phyloP scores from a whole-genome alignment of 768 basidiomycete genomes.

The Macrolepiota dolichaula region DNA sequence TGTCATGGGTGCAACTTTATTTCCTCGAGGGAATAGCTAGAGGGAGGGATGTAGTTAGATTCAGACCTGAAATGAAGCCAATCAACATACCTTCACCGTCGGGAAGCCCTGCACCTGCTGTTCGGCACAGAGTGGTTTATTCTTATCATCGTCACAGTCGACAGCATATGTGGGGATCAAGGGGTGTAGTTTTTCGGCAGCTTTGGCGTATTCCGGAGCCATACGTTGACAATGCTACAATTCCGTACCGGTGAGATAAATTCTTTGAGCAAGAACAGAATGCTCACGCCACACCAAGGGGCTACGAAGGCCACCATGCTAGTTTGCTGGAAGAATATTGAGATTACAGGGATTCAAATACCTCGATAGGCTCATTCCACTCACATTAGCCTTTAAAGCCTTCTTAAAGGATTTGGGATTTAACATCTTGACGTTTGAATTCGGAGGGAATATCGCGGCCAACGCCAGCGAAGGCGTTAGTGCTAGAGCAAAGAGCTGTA shows the following conservation, averaged over 20 bases:
- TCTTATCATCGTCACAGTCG: constrained; percentile 84
- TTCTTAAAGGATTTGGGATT: constrained; percentile 68
- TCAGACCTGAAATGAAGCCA: not conserved
- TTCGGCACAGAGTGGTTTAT: constrained; percentile 79
- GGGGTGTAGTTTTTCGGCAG: constrained; percentile 74
- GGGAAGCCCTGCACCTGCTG: constrained; percentile 87
- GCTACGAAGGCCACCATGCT: constrained; percentile 88
- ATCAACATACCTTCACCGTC: constrained; percentile 69
- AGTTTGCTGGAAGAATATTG: constrained; percentile 47
- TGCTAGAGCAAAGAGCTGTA: constrained; percentile 33
- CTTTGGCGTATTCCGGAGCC: constrained; percentile 83
- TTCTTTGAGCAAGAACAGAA: not conserved
- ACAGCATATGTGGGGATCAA: constrained; percentile 87
- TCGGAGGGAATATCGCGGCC: constrained; percentile 41
- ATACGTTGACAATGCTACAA: constrained; percentile 78
- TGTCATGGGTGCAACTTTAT: constrained; percentile 51
- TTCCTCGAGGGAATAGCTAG: constrained; percentile 78
- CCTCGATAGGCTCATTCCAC: constrained; percentile 21
- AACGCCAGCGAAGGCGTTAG: constrained; percentile 46
- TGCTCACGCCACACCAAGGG: constrained; percentile 87
- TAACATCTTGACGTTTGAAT: constrained; percentile 68
- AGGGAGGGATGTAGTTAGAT: not conserved
- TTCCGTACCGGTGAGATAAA: not conserved
- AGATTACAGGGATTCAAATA: not conserved
- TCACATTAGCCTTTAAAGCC: constrained; percentile 72